Percentiles rank a stretch among this genome's conserved stretches.
These are phyloP conservation scores for Rhodomyrtus psidioides DNA, from an alignment of 441 rosid genomes.

Conservation along the genomic window DNA sequence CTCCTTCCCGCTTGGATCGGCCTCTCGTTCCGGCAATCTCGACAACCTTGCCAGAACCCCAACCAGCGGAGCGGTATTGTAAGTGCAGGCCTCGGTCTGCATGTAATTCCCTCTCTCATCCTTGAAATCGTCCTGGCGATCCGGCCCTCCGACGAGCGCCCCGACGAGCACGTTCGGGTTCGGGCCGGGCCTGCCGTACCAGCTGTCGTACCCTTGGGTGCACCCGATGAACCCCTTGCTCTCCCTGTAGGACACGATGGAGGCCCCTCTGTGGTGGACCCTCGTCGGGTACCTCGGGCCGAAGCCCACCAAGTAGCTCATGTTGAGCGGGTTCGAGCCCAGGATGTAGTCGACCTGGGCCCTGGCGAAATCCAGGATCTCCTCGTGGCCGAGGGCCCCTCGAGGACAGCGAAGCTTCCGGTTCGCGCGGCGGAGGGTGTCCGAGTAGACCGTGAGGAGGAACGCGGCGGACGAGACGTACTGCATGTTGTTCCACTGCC, in stretches of 20 bases:
- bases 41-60: constrained; percentile 72
- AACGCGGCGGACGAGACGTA: constrained; percentile 78
- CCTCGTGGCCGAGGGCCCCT: constrained; percentile 35
- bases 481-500: constrained; percentile 99
- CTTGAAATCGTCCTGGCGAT: constrained; percentile 44
- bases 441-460: constrained; percentile 71
- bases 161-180: constrained; percentile 84
- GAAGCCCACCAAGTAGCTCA: constrained; percentile 80
- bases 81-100: constrained; percentile 97
- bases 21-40: constrained; percentile 35
- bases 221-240: constrained; percentile 88
- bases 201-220: constrained; percentile 82
- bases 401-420: constrained; percentile 35
- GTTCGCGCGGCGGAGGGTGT: constrained; percentile 31
- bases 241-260: constrained; percentile 66
- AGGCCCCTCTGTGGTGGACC: constrained; percentile 92
- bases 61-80: constrained; percentile 88
- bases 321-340: constrained; percentile 83
- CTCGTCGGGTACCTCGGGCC: constrained; percentile 61
- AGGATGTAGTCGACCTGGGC: constrained; percentile 80
- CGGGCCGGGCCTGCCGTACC: constrained; percentile 55
- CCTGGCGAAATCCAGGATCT: constrained; percentile 50
- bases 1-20: constrained; percentile 1
- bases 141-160: constrained; percentile 93
- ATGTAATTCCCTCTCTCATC: constrained; percentile 61